phyloP scores from a whole-genome alignment of 2,329 filamentous ascomycete genomes.

The Xylariaceae sp. region DNA sequence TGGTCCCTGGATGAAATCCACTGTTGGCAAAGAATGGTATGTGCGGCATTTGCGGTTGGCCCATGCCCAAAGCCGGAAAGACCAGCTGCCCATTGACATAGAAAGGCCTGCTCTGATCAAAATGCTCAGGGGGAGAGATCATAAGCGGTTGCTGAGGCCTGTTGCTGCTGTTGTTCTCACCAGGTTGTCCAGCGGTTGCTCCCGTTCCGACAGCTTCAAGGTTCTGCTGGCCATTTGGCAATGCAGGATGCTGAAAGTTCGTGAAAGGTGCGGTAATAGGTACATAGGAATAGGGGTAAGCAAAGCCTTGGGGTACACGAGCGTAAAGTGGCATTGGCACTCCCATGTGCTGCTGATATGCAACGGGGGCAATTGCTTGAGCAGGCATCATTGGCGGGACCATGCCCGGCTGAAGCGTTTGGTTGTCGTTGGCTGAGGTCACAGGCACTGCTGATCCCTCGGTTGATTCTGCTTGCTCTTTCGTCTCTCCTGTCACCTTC shows the following conservation, averaged over 20 bases:
- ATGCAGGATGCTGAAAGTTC: constrained; percentile 9
- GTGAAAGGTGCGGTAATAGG: constrained; percentile 12
- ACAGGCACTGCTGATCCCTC: constrained; percentile 7
- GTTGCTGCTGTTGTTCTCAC: no score
- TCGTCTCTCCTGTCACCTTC: constrained; percentile 23
- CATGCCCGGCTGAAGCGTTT: constrained; percentile 19
- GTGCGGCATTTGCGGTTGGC: constrained; percentile 16
- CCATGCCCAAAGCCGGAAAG: constrained; percentile 30
- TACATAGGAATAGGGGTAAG: constrained; percentile 22
- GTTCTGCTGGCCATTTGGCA: constrained; percentile 15
- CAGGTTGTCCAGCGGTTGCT: constrained; percentile 21
- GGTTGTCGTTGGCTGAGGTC: constrained; percentile 9
- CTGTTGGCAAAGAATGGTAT: constrained; percentile 20
- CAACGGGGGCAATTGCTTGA: constrained; percentile 10
- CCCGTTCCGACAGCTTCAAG: constrained; percentile 6
- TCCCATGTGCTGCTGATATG: constrained; percentile 27
- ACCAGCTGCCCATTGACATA: constrained; percentile 43
- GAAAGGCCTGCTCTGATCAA: constrained; percentile 44
- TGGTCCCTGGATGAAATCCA: constrained; percentile 19
- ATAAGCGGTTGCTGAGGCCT: constrained; percentile 31
- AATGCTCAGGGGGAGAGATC: constrained; percentile 41
- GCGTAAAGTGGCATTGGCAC: constrained; percentile 28
- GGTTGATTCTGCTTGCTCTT: constrained; percentile 17
- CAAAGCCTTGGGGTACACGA: constrained; percentile 20
- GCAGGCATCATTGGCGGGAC: constrained; percentile 17